Base-by-base conservation (phyloP, 495 filamentous ascomycete species). In the Penicillium lividum region DNA sequence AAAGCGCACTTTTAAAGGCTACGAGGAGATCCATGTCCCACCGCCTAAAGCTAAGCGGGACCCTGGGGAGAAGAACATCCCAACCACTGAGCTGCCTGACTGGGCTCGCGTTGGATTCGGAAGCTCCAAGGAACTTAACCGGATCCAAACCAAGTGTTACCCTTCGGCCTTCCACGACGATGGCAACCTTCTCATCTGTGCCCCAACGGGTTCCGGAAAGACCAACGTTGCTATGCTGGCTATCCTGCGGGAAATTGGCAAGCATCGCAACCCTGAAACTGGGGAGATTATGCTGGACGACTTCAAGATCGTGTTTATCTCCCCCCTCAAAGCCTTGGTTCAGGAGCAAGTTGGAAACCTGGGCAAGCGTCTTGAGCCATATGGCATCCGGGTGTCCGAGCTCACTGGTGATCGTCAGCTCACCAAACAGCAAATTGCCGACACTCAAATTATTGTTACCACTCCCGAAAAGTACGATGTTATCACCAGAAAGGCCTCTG, bases 381-480 rank as follows among this genome's bases (percentile, higher is more conserved):
- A 93, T 59, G 94, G 94, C 31, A 91, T 99, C 72, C 87, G 83
- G 64, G 94, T 98, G 5, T 84, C 93, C 7, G 94, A 99, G 70
- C 78, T 99, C 57, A 98, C 94, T 58, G 94, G 94, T 71, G 94
- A 99, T 74, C 89, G 94, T 25, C 95, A 98, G 68, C 91, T 99
- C 71, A 98, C 94, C 36, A 99, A 99, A 72, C 92, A 96, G 68
- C 94, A 98, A 74, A 97, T 99, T 58, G 85, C 91, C 28, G 95
- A 99, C 63, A 98, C 94, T 7, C 94, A 99, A 69, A 88, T 99
- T 64, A 99, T 99, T 65, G 93, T 99, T 45, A 99, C 94, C 3
- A 99, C 94, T 0, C 94, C 94, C 9, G 94, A 99, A 70, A 99
- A 99, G 77, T 99, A 89, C 87, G 94, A 99, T 76, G 95, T 99